Evolutionary conservation across 176 grass and related monocot genomes (phyloP), one percentile per base, ranked within the genome.

Genomic region (Cymbopogon citratus): DNA sequence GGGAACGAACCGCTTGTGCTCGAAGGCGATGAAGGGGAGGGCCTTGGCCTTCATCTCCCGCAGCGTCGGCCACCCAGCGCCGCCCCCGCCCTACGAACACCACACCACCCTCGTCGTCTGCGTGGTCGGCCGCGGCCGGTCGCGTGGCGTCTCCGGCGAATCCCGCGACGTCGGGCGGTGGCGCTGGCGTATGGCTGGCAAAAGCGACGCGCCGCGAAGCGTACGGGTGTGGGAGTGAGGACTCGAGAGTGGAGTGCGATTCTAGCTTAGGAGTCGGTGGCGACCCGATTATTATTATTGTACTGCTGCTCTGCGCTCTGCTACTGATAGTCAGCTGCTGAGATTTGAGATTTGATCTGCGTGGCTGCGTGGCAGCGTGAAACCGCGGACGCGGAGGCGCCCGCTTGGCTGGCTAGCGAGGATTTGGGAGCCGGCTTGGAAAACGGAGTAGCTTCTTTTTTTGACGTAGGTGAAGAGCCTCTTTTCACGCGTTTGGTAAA

Each of bases 1-100:
- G 63, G 61, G 72, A 81, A 91, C 86, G 63, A 80, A 94, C 92
- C 92, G 87, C 84, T 91, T 94, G 87, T 94, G 92, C 89, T 94
- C 92, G 59, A 85, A 85, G 66, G 89, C 90, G 83, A 94, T 89
- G 61, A 94, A 91, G 52, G 92, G 92, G 73, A 94, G 85, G 33
- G 84, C 86, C 89, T 94, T 94, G 35, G 86, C 86, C 84, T 91
- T 94, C 92, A 94, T 94, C 87, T 89, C 75, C 56, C 21, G 38
- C 46, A 66, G 27, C 75, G 69, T 21, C 75, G 68, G 40, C 11
- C 11, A 9, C 11, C 63, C 87, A 51, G 40, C 66, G 66, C 78
- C 45, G 19, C 56, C 64, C 9, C 71, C 21, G 0, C 60, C 2
- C 43, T 9, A n/a, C 39, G n/a, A n/a, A n/a, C n/a, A n/a, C 16